phyloP scores from a whole-genome alignment of 352 stramenopile genomes.

The Phytophthora constricta region DNA sequence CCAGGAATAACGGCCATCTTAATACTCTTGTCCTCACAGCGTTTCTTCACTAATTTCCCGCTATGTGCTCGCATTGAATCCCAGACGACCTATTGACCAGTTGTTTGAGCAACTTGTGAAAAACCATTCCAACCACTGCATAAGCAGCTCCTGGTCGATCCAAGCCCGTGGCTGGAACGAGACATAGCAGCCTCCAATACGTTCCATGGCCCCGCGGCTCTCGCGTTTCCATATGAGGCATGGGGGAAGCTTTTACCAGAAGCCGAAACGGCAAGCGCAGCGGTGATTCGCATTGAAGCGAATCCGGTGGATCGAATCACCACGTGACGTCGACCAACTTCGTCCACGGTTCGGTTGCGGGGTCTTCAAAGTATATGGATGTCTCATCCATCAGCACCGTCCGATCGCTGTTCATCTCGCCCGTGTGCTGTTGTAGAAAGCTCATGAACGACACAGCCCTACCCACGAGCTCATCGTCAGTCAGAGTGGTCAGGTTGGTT shows the following conservation, averaged over 20 bases:
- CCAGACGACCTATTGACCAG: constrained; percentile 16
- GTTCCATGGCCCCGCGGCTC: neutral
- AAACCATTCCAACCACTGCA: constrained; percentile 12
- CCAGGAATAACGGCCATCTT: constrained; percentile 19
- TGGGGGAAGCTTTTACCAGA: constrained; percentile 13
- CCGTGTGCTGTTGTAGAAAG: constrained; percentile 1
- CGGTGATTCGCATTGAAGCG: constrained; percentile 34
- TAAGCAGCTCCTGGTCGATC: constrained; percentile 12
- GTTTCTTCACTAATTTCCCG: constrained; percentile 10
- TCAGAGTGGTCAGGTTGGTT: constrained; percentile 33
- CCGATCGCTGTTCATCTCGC: constrained; percentile 12
- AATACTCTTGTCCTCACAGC: neutral
- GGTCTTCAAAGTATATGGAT: constrained; percentile 36
- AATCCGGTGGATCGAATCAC: constrained; percentile 32
- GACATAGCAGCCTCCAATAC: constrained; percentile 14
- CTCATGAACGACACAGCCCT: constrained; percentile 15
- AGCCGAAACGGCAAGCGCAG: constrained; percentile 13
- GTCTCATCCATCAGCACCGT: constrained; percentile 36
- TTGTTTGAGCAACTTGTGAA: neutral
- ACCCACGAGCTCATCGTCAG: constrained; percentile 16
- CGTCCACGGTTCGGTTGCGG: constrained; percentile 18
- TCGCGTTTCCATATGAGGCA: constrained; percentile 20
- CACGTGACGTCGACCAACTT: constrained; percentile 19
- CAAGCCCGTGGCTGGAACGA: constrained; percentile 7
- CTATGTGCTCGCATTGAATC: constrained; percentile 29